A percentile compares a stretch with the other conserved stretches of the same genome.
These are phyloP conservation scores for Sungouiella blattae DNA, from an alignment of 805 yeast genomes.

Conservation along the genomic window DNA sequence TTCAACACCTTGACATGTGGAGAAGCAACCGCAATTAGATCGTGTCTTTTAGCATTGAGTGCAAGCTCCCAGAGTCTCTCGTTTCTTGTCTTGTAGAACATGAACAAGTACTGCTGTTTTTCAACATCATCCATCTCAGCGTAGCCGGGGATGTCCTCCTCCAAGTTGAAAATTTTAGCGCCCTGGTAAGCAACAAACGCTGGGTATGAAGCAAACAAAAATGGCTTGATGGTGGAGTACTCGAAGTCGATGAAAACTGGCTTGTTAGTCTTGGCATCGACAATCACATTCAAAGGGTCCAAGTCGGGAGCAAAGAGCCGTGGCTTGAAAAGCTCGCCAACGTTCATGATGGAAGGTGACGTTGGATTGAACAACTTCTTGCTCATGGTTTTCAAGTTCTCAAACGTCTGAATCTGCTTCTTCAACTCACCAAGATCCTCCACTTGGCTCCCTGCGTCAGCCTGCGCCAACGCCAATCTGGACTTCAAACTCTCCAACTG, in stretches of 20 bases:
- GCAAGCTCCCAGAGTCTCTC: slow-evolving; percentile 84
- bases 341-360: slow-evolving; percentile 57
- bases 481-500: slow-evolving; percentile 61
- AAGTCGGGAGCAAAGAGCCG: slow-evolving; percentile 78
- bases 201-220: slow-evolving; percentile 74
- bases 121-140: slow-evolving; percentile 66
- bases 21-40: slow-evolving; percentile 74
- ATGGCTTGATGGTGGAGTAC: slow-evolving; percentile 76
- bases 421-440: slow-evolving; percentile 43
- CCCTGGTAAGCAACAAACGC: slow-evolving; percentile 84
- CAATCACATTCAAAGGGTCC: slow-evolving; percentile 83
- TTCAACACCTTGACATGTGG: slow-evolving; percentile 78
- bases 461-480: slow-evolving; percentile 51
- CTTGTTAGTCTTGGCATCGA: slow-evolving; percentile 29
- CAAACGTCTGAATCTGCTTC: slow-evolving; percentile 57
- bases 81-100: slow-evolving; percentile 86
- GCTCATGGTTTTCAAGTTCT: slow-evolving; percentile 54
- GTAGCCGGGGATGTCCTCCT: slow-evolving; percentile 71
- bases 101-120: slow-evolving; percentile 76
- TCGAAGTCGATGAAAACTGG: slow-evolving; percentile 78
- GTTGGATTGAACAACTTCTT: slow-evolving; percentile 55
- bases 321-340: slow-evolving; percentile 62
- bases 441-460: slow-evolving; percentile 46
- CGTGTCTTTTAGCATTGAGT: slow-evolving; percentile 59
- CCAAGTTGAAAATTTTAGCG: slow-evolving; percentile 74